Percentiles rank a stretch among this genome's conserved stretches.
Conservation (phyloP, 2,329 filamentous ascomycete species). For the Bimuria novae-zelandiae region DNA sequence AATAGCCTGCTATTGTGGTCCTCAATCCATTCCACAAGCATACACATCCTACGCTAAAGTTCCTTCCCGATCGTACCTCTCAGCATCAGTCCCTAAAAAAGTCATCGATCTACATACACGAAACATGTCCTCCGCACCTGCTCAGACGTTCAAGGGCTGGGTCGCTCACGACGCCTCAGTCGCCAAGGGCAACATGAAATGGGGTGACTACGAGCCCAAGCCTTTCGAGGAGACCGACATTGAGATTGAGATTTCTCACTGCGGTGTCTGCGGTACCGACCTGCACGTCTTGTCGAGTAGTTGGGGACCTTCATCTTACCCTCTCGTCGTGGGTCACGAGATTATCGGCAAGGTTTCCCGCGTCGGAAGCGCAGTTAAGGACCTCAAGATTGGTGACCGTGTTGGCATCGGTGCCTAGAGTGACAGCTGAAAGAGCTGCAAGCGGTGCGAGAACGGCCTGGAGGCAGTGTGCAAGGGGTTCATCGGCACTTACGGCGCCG, state of each 20-base stretch:
- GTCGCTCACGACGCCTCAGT: conserved; percentile 56
- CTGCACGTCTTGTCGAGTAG: conserved; percentile 45
- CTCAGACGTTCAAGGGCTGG: conserved; percentile 58
- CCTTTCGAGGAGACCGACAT: conserved; percentile 69
- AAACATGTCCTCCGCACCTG: conserved; percentile 4
- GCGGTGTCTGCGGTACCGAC: conserved; percentile 44
- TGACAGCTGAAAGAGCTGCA: conserved; percentile 54
- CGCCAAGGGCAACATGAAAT: conserved; percentile 60
- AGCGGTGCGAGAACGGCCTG: conserved; percentile 53
- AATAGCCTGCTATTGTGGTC: background rate
- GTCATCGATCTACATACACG: background rate
- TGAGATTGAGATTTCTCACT: conserved; percentile 47
- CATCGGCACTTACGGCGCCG: conserved; percentile 53
- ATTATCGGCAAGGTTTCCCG: conserved; percentile 47
- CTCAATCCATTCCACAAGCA: background rate
- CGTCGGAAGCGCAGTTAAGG: conserved; percentile 48
- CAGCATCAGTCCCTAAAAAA: background rate
- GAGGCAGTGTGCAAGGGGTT: conserved; percentile 55
- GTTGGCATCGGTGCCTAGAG: conserved; percentile 57
- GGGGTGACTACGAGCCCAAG: conserved; percentile 53
- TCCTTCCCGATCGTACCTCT: background rate
- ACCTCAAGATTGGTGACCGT: conserved; percentile 65
- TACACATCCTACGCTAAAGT: conserved; percentile 2
- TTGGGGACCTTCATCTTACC: conserved; percentile 55
- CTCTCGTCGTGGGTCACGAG: conserved; percentile 52